Evolutionary conservation across 2,329 filamentous ascomycete species (phyloP), one percentile per base, ranked within the genome.

Genomic region (Aspergillus uvarum): DNA sequence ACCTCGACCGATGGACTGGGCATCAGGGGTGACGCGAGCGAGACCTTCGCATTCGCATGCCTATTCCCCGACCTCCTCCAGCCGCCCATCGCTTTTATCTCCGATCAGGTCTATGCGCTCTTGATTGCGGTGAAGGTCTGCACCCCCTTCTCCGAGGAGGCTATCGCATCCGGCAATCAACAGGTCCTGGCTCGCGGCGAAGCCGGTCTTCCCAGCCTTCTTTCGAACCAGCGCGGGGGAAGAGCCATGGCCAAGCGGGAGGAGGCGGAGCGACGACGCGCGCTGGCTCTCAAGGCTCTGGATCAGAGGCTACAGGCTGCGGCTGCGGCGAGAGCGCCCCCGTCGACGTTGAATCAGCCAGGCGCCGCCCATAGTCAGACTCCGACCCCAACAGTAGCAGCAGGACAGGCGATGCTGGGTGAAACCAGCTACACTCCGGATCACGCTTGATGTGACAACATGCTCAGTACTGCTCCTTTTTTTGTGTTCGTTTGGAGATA

Each of bases 31-130:
- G 95, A 99, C 75, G 91, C 95, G 38, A 96, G 91, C 76, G 95
- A 99, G 77, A 96, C 93, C 0, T 99, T 99, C 73, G 90, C 93
- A 7, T 96, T 99, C 74, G 89, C 92, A 65, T 92, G 95, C 70
- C 96, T 99, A 81, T 98, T 98, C 79, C 95, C 95, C 0, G 90
- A 89, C 52, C 86, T 89, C 3, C 80, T 90, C 47, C 94, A 97
- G 73, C 90, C 92, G 0, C 81, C 91, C 14, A 83, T 98, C 47
- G 85, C 88, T 16, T 83, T 87, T 10, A 73, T 96, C n/a, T 85
- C 90, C 11, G 87, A 91, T 67, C 82, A 87, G 62, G 76, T 97
- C 26, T 97, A 94, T 78, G 82, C 84, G 59, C 75, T 89, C 4
- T 81, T 97, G 1, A 88, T 97, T 1, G 82, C 89, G 5, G 74